Percentiles rank a stretch among this genome's conserved stretches.
Conservation (phyloP, 306 rosid genomes). For the Biancaea sappan region DNA sequence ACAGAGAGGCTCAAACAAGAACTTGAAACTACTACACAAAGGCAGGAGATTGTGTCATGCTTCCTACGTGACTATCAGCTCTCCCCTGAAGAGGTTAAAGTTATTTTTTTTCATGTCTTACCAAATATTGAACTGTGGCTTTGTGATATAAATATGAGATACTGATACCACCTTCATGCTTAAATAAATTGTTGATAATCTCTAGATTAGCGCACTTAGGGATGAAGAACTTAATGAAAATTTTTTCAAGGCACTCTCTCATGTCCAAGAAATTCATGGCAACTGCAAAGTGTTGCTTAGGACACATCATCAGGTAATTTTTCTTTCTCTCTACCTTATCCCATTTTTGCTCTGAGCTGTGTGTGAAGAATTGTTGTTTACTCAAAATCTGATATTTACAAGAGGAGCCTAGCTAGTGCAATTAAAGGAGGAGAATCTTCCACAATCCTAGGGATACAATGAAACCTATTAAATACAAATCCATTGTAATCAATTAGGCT, state of each 20-base stretch:
- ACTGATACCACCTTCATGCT: constrained; percentile 15
- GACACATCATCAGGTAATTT: constrained; percentile 92
- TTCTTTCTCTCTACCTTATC: constrained; percentile 10
- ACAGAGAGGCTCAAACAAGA: constrained; percentile 94
- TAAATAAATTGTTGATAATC: constrained; percentile 33
- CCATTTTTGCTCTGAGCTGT: constrained; percentile 14
- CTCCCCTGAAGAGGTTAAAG: constrained; percentile 74
- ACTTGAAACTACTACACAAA: constrained; percentile 72
- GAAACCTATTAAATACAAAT: no score
- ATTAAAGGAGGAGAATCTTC: no score
- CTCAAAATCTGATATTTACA: no score
- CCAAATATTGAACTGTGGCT: constrained; percentile 11
- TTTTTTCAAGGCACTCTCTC: constrained; percentile 92
- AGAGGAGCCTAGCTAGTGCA: no score
- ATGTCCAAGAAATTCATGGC: constrained; percentile 94
- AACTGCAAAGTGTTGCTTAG: constrained; percentile 89
- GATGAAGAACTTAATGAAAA: constrained; percentile 77
- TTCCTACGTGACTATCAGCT: constrained; percentile 96
- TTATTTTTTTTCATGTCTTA: constrained; percentile 28
- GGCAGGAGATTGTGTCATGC: constrained; percentile 85
- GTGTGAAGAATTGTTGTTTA: no score
- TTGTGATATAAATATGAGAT: constrained; percentile 21
- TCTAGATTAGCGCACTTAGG: constrained; percentile 79
- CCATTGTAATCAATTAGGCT: no score
- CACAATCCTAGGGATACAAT: no score